These are phyloP conservation scores for Crotalaria pallida DNA, from an alignment of 306 rosid genomes.

Conservation along the genomic window DNA sequence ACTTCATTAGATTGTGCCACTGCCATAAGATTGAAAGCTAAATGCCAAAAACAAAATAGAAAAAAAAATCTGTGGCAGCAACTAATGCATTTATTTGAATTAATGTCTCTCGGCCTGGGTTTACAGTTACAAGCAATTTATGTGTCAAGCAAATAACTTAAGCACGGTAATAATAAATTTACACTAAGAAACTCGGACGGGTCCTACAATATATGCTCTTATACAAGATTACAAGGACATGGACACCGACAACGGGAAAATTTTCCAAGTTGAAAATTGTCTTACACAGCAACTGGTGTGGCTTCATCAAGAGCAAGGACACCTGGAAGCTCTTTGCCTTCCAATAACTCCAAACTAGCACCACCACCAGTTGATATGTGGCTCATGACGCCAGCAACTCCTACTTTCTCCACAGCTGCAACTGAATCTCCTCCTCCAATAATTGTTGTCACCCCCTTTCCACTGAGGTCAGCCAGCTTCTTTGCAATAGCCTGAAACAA, in stretches of 20 bases:
- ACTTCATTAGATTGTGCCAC: too few relatives aligned
- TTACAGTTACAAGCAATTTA: constrained; percentile 37
- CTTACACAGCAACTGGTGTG: constrained; percentile 66
- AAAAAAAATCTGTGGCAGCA: constrained; percentile 6
- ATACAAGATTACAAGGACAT: constrained; percentile 39
- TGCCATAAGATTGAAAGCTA: neutral
- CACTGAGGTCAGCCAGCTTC: constrained; percentile 92
- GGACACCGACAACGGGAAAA: constrained; percentile 24
- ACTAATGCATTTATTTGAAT: constrained; percentile 37
- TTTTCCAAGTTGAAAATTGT: constrained; percentile 28
- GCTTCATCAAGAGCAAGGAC: constrained; percentile 98
- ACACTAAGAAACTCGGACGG: constrained; percentile 42
- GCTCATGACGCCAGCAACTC: constrained; percentile 93
- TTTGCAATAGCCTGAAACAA: constrained; percentile 74
- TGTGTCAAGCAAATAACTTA: constrained; percentile 35
- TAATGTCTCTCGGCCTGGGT: constrained; percentile 35
- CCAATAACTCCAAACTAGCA: constrained; percentile 97
- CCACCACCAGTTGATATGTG: constrained; percentile 99
- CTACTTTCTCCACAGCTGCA: constrained; percentile 98
- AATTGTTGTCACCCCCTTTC: constrained; percentile 95
- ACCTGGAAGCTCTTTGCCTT: constrained; percentile 98
- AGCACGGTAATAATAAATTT: constrained; percentile 36
- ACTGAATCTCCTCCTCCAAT: constrained; percentile 99
- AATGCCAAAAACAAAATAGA: too few relatives aligned
- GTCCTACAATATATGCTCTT: constrained; percentile 47